phyloP scores from a whole-genome alignment of 768 basidiomycete genomes.

The Termitomyces sp. region DNA sequence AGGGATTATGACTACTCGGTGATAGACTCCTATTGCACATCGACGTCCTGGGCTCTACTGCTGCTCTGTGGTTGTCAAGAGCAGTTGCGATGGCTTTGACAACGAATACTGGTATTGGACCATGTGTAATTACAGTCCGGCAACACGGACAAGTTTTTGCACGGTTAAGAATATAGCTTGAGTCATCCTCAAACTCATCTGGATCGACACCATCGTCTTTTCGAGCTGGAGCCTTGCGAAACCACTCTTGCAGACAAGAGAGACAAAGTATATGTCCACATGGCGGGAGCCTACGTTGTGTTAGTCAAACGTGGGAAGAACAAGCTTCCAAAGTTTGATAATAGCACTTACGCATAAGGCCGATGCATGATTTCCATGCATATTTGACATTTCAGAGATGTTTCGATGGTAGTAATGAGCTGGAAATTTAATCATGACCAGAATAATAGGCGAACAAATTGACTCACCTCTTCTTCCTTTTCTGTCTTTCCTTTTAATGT shows the following conservation, averaged over 20 bases:
- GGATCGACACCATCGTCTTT: constrained; percentile 34
- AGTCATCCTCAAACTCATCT: constrained; percentile 28
- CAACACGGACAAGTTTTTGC: constrained; percentile 73
- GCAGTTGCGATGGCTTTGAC: constrained; percentile 54
- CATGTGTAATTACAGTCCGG: constrained; percentile 46
- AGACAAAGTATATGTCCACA: constrained; percentile 78
- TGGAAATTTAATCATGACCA: constrained; percentile 17
- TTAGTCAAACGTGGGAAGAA: neutral
- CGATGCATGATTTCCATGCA: constrained; percentile 65
- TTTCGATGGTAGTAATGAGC: constrained; percentile 53
- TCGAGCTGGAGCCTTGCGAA: constrained; percentile 46
- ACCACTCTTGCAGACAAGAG: constrained; percentile 72
- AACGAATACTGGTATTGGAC: constrained; percentile 66
- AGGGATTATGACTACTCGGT: constrained; percentile 31
- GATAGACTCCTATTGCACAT: constrained; percentile 11
- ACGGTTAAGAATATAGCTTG: constrained; percentile 47
- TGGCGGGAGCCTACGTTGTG: constrained; percentile 50
- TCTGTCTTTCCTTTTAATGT: constrained; percentile 39
- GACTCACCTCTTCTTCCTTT: constrained; percentile 53
- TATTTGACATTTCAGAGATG: constrained; percentile 65
- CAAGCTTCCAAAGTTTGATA: neutral
- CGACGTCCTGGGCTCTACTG: neutral
- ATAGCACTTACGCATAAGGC: constrained; percentile 56
- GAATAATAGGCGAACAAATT: neutral
- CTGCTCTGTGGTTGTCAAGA: constrained; percentile 29